Evolutionary conservation across 1,139 yeast genomes (phyloP), one percentile per base, ranked within the genome.

Genomic region (Meyerozyma carpophila): DNA sequence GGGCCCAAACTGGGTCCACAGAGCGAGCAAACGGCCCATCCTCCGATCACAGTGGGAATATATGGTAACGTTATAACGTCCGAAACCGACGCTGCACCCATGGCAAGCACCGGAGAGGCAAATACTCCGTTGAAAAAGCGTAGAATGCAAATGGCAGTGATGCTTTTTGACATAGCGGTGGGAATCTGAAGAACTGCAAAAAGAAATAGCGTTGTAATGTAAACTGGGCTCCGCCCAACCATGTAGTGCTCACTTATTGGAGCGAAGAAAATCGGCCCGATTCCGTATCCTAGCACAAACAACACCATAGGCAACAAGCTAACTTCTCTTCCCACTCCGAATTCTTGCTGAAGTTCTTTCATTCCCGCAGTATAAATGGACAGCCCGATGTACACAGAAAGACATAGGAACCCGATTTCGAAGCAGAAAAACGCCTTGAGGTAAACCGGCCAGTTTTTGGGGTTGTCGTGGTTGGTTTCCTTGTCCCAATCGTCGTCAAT

Each of bases 211-310:
- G 68, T 59, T 28, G 51, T 40, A 37, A 65, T 50, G 47, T 68
- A 68, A 36, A 66, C 55, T 24, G 66, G 55, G 41, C 73, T 77
- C 50, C 89, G 67, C 3, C 89, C 89, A 44, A 81, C 70, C 16
- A 62, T 62, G 8, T 46, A 40, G 13, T 41, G 32, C 27, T 46
- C 48, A 5, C 38, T 25, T 37, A 46, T 14, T 3, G 48, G 48
- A 14, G 42, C 29, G 26, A 46, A 37, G 10, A 44, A n/a, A 43
- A 41, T 37, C n/a, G 48, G 45, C 3, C 48, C 48, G 13, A 41
- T n/a, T 14, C 48, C 48, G 21, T 43, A 44, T 16, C 48, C 48
- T n/a, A 46, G 10, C 13, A 46, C 44, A 26, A 41, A 46, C 24
- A 46, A 10, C 10, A 46, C 39, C 38, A 46, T 28, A 11, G 47